Evolutionary conservation across 1,139 yeast genomes (phyloP), one percentile per base, ranked within the genome.

Genomic region (Pichia sp.): DNA sequence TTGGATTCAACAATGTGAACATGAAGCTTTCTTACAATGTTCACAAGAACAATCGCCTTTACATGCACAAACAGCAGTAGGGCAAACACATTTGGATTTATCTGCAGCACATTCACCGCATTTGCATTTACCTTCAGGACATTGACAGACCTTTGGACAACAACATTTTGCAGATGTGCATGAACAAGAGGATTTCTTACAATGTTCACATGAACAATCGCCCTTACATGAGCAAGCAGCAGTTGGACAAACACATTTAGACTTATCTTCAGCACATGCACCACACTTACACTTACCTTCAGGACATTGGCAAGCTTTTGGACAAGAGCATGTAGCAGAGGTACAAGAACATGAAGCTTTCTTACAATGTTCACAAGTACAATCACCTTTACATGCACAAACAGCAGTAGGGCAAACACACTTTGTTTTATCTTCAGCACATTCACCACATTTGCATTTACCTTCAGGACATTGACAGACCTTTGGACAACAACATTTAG

Each of bases 211-310:
- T 3, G 47, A 40, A 16, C 51, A 48, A 6, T 34, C 39, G 26
- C 49, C 51, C 24, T 46, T 36, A 40, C 51, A 48, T 12, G 43
- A 26, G 16, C 52, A 49, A 7, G 30, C 35, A 12, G 52, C 49
- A 27, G 51, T 49, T 29, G 51, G 47, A 30, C 52, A 49, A 20
- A 39, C 43, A 41, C 52, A 49, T 25, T 39, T 34, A 22, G 46
- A 36, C 39, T 47, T 49, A 35, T 47, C 45, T 30, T 41, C 45
- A 28, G 44, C 48, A 28, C 51, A 49, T 26, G 46, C 39, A 25
- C 16, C 16, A 16, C 16, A 16, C 16, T 16, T 16, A 16, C 16
- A 16, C 16, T 16, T 16, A 16, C 16, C 16, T 16, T 16, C 16
- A 16, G 16, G 16, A 16, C 16, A 16, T 16, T 16, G 16, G 16